Evolutionary conservation across 257 asterid genomes (phyloP), one percentile per base, ranked within the genome.

Genomic region (Asclepias syriaca): DNA sequence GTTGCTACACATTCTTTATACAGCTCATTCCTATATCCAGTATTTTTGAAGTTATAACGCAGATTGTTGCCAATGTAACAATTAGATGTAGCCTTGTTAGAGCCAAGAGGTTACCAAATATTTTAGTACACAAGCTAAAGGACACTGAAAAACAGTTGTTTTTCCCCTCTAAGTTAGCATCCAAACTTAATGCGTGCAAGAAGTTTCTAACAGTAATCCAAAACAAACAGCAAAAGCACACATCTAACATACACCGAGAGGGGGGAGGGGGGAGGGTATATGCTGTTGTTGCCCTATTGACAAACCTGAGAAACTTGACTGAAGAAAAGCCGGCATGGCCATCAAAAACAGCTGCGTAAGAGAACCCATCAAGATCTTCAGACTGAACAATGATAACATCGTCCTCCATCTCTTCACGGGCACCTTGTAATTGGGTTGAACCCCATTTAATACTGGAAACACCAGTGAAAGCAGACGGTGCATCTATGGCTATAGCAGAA

Each of bases 361-460:
- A 81, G 71, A 91, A 91, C 2, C 97, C 95, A 57, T 74, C 81
- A 49, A 86, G 87, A 71, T 79, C 89, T 74, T 89, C 91, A 0
- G 93, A 80, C 72, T 82, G 88, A 69, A 91, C 22, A 74, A 91
- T 77, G 22, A 88, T 81, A 68, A 79, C 82, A 73, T 91, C 98
- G 72, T 94, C 98, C 85, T 94, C 98, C 97, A 94, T 94, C 84
- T 94, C 98, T 51, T 89, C 96, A n/a, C 97, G 96, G 22, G 87
- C 86, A 11, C 98, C 97, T 74, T 91, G 88, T 63, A 88, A 73
- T 77, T 83, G 81, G 32, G 87, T 79, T 50, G 92, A 88, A 1
- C 96, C 98, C 96, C 94, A 93, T 81, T 89, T 74, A 74, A 93
- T 85, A 21, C 87, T 86, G 27, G 95, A 81, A 39, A 83, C 91